phyloP scores from a whole-genome alignment of 192 early-diverging fungal genomes.

The Coemansia furcata region DNA sequence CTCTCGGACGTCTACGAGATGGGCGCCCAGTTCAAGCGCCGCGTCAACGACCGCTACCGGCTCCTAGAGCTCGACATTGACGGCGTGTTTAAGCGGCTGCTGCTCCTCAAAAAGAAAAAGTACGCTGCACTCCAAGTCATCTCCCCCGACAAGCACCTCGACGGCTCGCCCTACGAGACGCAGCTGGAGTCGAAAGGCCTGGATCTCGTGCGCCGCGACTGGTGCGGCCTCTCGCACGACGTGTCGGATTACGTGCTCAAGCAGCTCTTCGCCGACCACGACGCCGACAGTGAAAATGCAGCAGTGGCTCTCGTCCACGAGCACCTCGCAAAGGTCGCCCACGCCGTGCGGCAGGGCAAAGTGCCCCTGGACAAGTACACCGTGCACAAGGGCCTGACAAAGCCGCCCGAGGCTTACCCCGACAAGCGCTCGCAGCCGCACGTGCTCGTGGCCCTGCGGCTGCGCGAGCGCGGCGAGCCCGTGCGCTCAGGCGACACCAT shows the following conservation, averaged over 20 bases:
- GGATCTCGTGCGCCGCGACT: constrained; percentile 95
- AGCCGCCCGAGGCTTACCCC: constrained; percentile 85
- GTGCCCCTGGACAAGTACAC: constrained; percentile 82
- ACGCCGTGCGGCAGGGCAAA: constrained; percentile 65
- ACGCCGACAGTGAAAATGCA: constrained; percentile 60
- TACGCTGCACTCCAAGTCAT: constrained; percentile 83
- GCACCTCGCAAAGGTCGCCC: constrained; percentile 65
- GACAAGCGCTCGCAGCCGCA: constrained; percentile 89
- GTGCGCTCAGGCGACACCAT: constrained; percentile 86
- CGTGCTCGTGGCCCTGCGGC: constrained; percentile 86
- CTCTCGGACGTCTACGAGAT: constrained; percentile 73
- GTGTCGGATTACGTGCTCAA: constrained; percentile 75
- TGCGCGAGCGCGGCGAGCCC: constrained; percentile 67
- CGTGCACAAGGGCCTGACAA: constrained; percentile 93
- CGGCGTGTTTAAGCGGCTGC: constrained; percentile 83
- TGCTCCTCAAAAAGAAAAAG: constrained; percentile 97
- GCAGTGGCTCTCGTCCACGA: constrained; percentile 77
- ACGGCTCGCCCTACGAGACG: constrained; percentile 7
- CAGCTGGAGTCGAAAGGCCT: constrained; percentile 88
- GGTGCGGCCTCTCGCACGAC: constrained; percentile 92
- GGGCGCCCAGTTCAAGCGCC: constrained; percentile 76
- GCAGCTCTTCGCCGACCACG: constrained; percentile 56
- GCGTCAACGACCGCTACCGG: constrained; percentile 90
- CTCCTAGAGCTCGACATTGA: constrained; percentile 97
- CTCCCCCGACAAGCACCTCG: constrained; percentile 54